Base-by-base conservation (phyloP, 2,329 filamentous ascomycete genomes). In the Pleoardoris graminearum region DNA sequence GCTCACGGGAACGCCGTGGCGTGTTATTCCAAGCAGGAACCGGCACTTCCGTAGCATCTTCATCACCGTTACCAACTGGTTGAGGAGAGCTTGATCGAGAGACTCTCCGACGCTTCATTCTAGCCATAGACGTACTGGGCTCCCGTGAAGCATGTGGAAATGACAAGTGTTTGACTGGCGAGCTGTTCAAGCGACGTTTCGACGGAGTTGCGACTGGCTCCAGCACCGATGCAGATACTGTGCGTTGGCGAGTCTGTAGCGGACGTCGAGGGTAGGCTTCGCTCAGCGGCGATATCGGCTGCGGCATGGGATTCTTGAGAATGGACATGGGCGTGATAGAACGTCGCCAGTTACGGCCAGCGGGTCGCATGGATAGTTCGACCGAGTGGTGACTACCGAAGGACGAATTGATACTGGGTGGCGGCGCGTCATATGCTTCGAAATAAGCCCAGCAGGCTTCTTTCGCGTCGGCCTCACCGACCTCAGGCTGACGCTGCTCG, bases 361-460 rank as follows among this genome's bases (percentile, higher is more conserved):
- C 67, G 25, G 69, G 70, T n/a, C 70, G 66, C 63, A 72, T 65
- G 4, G 67, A 66, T 3, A 73, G 48, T 35, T 69, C 57, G 2
- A 66, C 50, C 2, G 68, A 71, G 27, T 70, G 65, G 25, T 69
- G 57, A 50, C 70, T 72, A 45, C 54, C 62, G 54, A 81, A 81
- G 0, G 79, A 80, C 0, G 77, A 75, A 37, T 77, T 71, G 8
- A 77, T 65, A 54, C 77, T 80, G 7, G 53, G 35, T 1, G 80
- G 75, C 3, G 77, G 65, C 30, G 82, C 81, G 60, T 92, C 89
- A 6, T 89, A 79, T 4, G 79, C 77, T 46, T 85, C 82, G 59
- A 85, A 81, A 77, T 83, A 88, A 3, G 79, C 73, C 89, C 89
- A 91, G 65, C 83, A 88, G 16, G 82, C 75, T 63, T 89, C 85